Conservation (phyloP, 257 asterid genomes). For the Nicotiana benthamiana region DNA sequence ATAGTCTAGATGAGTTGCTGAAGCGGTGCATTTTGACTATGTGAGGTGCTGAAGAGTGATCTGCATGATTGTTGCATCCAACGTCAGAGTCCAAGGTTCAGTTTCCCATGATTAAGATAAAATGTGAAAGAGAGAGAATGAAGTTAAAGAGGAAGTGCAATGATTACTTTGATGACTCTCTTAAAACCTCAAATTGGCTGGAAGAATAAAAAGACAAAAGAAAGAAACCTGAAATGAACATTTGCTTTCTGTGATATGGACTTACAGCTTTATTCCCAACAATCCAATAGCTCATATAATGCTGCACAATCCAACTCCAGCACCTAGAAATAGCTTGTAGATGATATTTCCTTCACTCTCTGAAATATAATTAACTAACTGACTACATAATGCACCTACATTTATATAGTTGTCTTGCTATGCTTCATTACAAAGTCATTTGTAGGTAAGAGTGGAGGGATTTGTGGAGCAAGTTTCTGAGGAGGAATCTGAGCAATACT, state of each 20-base stretch:
- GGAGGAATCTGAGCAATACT: constrained; percentile 70
- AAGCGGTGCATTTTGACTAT: not conserved
- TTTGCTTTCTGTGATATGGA: not conserved
- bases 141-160: not conserved
- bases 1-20: not conserved
- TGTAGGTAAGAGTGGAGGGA: constrained; percentile 80
- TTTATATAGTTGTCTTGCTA: not conserved
- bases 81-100: not conserved
- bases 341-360: not conserved
- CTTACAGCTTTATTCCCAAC: not conserved
- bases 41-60: too few species aligned
- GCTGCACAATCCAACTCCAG: not conserved
- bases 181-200: not conserved
- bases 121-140: not conserved
- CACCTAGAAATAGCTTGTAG: too few species aligned
- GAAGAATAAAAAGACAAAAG: too few species aligned
- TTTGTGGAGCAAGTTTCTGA: constrained; percentile 57
- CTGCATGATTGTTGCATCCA: too few species aligned
- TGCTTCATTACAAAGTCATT: constrained; percentile 3
- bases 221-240: too few species aligned
- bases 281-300: not conserved
- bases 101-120: not conserved
- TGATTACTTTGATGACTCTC: not conserved
- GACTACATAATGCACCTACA: not conserved
- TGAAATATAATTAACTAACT: not conserved